A percentile compares a stretch with the other conserved stretches of the same genome.
These are phyloP conservation scores for Aspergillus carbonarius DNA, from an alignment of 2,329 filamentous ascomycete genomes.

Conservation along the genomic window DNA sequence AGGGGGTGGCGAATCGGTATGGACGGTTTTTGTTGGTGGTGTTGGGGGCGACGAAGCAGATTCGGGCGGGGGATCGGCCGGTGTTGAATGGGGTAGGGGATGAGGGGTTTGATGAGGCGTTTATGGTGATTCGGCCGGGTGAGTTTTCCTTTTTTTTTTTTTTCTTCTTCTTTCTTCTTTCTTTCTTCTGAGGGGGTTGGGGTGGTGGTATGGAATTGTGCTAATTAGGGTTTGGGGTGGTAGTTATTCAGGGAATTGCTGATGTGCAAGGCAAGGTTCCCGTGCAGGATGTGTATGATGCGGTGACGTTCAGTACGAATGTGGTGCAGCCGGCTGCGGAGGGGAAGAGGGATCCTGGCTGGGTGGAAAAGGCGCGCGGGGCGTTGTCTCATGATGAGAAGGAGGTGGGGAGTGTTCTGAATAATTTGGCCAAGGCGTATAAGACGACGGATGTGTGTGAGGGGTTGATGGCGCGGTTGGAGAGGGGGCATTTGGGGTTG, in stretches of 20 bases:
- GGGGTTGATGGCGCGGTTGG: background rate
- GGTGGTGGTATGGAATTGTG: too few relatives aligned
- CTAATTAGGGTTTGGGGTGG: too few relatives aligned
- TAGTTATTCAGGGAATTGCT: slow-evolving; percentile 5
- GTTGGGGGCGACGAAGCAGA: slow-evolving; percentile 11
- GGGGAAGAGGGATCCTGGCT: background rate
- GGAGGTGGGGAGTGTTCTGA: background rate
- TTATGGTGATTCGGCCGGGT: too few relatives aligned
- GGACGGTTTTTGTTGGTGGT: slow-evolving; percentile 49
- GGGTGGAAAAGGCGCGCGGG: background rate
- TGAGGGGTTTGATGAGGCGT: slow-evolving; percentile 2
- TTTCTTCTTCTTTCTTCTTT: too few relatives aligned
- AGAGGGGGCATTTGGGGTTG: background rate
- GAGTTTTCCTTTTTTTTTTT: too few relatives aligned
- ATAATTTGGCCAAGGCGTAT: background rate
- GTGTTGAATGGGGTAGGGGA: slow-evolving; percentile 3
- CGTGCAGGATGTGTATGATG: background rate
- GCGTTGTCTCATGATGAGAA: background rate
- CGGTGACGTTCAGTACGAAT: background rate
- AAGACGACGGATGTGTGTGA: background rate
- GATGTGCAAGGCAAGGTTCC: background rate
- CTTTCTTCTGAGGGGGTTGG: too few relatives aligned
- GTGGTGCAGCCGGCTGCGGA: background rate
- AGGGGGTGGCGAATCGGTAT: slow-evolving; percentile 48
- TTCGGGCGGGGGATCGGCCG: slow-evolving; percentile 1